Evolutionary conservation across 2,329 filamentous ascomycete genomes (phyloP), one percentile per base, ranked within the genome.

Genomic region (Fusarium kyushuense): DNA sequence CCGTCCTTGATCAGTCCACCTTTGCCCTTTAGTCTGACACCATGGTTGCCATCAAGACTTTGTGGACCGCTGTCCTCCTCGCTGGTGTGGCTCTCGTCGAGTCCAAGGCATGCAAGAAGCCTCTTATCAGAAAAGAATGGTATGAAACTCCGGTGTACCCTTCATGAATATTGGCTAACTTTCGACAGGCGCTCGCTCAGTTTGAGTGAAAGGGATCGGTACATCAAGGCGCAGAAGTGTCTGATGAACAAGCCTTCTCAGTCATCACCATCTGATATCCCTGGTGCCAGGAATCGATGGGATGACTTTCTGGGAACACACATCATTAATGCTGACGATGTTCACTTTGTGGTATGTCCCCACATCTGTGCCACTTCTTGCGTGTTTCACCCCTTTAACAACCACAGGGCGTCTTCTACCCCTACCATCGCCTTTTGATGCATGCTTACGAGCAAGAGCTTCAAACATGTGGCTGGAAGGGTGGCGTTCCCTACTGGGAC

Each of bases 371-470:
- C n/a, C n/a, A 1, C 7, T 7, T 23, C 13, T 8, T 2, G 12
- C 16, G 7, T 7, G 25, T 17, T 42, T 25, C 41, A 33, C 3
- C 10, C 3, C 5, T 14, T 21, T 59, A n/a, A 56, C 35, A 4
- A 1, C 3, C 3, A 11, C 21, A 70, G 67, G 58, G 62, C 8
- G 49, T 40, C 4, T 69, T 67, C 11, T 70, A 69, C 16, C 67
- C 67, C 6, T 69, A 58, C 14, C 67, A 69, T 19, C 67, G 66
- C 2, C 58, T 70, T 1, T 32, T 70, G 0, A 25, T 67, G 35
- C 57, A 61, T 17, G 53, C 70, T 7, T 76, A 73, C 16, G 74
- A 76, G 53, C 51, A 67, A 6, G 72, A 69, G 29, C 63, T 76
- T 2, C 62, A 58, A 5, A 54, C 47, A 2, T 76, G 74, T 23